phyloP scores from a whole-genome alignment of 345 rosid species.

The Salix exigua region DNA sequence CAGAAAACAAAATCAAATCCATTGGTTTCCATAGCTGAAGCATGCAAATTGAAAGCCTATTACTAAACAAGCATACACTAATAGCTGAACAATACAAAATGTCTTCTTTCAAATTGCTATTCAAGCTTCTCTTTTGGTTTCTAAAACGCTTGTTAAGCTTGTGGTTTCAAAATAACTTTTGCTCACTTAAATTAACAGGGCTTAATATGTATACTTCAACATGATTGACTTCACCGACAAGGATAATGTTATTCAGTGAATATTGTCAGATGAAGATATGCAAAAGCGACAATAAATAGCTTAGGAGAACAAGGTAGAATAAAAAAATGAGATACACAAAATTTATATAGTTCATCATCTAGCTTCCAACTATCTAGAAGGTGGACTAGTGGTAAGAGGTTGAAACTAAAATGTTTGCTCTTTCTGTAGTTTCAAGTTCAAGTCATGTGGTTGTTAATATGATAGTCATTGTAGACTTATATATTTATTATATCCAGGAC shows the following conservation, averaged over 20 bases:
- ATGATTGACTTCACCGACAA: not conserved
- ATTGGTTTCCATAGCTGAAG: not conserved
- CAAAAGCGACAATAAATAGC: too few species aligned
- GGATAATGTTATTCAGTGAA: not conserved
- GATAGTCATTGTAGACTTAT: accelerated
- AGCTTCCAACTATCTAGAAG: too few species aligned
- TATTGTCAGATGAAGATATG: too few species aligned
- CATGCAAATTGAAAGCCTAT: not conserved
- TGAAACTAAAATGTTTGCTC: too few species aligned
- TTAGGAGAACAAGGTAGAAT: too few species aligned
- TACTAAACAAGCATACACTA: too few species aligned
- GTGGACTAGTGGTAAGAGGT: too few species aligned
- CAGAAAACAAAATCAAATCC: constrained; percentile 6
- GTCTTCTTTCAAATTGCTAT: not conserved
- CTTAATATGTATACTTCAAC: not conserved
- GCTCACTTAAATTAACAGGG: not conserved
- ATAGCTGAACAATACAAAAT: not conserved
- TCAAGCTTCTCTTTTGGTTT: not conserved
- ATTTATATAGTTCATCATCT: too few species aligned
- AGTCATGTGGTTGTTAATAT: too few species aligned
- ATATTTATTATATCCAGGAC: too few species aligned
- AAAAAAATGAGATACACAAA: too few species aligned
- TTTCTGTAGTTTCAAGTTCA: accelerated
- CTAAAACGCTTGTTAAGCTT: not conserved
- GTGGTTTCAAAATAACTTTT: not conserved